phyloP scores from a whole-genome alignment of 306 rosid species.

The Luffa aegyptiaca region DNA sequence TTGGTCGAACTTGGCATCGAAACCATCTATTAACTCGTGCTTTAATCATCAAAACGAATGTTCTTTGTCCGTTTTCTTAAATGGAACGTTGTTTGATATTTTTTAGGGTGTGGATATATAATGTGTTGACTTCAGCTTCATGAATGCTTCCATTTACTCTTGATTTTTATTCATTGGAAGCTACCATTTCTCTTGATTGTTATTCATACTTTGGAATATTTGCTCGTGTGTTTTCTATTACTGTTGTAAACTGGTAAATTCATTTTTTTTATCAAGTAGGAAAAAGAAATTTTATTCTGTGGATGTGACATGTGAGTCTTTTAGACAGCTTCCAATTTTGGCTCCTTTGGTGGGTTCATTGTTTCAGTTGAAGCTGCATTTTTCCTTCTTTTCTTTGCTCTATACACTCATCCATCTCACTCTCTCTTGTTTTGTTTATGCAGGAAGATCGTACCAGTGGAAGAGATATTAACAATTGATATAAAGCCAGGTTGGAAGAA shows the following conservation, averaged over 20 bases:
- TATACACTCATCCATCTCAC: not conserved
- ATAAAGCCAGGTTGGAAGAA: constrained; percentile 64
- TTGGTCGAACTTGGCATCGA: not conserved
- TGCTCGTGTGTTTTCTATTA: not conserved
- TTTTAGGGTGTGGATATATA: not conserved
- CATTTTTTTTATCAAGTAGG: not conserved
- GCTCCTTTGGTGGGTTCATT: not conserved
- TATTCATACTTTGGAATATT: not conserved
- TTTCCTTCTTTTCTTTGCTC: too few species aligned
- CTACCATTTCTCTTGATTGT: not conserved
- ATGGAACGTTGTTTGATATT: not conserved
- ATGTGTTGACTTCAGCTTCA: not conserved
- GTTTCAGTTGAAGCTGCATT: not conserved
- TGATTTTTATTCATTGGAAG: not conserved
- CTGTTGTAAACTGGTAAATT: not conserved
- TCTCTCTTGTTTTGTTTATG: not conserved
- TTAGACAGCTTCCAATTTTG: not conserved
- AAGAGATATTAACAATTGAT: constrained; percentile 45
- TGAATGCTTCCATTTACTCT: not conserved
- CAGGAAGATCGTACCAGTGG: constrained; percentile 37
- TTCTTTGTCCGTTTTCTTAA: not conserved
- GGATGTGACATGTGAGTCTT: not conserved
- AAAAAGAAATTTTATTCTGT: not conserved
- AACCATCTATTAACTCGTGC: not conserved
- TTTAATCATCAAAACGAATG: not conserved